A percentile compares a stretch with the other conserved stretches of the same genome.
Evolutionary conservation across 257 asterid genomes (phyloP).

Genomic region (Fraxinus cuspidata): DNA sequence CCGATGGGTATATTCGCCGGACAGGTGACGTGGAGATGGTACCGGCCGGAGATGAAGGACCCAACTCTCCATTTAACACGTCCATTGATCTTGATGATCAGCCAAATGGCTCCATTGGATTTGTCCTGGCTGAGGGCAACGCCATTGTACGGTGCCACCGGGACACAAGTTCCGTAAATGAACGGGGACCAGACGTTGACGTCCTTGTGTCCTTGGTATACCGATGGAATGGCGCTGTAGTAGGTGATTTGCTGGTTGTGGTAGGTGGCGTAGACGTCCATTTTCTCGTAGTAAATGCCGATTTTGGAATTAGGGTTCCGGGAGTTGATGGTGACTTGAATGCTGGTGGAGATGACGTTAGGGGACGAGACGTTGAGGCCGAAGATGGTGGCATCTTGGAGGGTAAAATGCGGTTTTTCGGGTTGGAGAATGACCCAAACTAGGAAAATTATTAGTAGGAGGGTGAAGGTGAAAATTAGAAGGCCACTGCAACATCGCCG

Average conservation of each 20-base stretch:
- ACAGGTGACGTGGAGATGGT: slow-evolving; percentile 75
- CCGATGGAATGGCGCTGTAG: slow-evolving; percentile 60
- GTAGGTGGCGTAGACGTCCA: slow-evolving; percentile 59
- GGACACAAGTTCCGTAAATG: slow-evolving; percentile 59
- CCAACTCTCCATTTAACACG: slow-evolving; percentile 80
- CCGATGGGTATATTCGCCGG: slow-evolving; percentile 65
- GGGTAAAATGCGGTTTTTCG: slow-evolving; percentile 70
- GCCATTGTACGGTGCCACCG: slow-evolving; percentile 84
- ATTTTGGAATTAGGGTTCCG: slow-evolving; percentile 70
- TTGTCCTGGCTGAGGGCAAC: slow-evolving; percentile 50
- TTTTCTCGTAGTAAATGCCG: slow-evolving; percentile 69
- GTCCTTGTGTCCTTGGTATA: slow-evolving; percentile 83
- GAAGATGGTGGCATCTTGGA: slow-evolving; percentile 96
- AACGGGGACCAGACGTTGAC: slow-evolving; percentile 85
- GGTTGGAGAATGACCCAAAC: slow-evolving; percentile 85
- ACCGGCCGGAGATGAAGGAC: slow-evolving; percentile 52
- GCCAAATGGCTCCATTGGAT: slow-evolving; percentile 49
- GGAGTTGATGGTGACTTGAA: slow-evolving; percentile 74
- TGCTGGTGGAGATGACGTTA: slow-evolving; percentile 64
- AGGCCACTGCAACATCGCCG: slow-evolving; percentile 40
- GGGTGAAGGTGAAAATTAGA: slow-evolving; percentile 44
- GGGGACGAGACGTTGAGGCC: slow-evolving; percentile 74
- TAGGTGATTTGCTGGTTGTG: slow-evolving; percentile 77
- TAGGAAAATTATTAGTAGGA: slow-evolving; percentile 54
- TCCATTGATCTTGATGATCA: slow-evolving; percentile 62